Conservation (phyloP, 495 filamentous ascomycete genomes). For the Talaromyces wortmannii region DNA sequence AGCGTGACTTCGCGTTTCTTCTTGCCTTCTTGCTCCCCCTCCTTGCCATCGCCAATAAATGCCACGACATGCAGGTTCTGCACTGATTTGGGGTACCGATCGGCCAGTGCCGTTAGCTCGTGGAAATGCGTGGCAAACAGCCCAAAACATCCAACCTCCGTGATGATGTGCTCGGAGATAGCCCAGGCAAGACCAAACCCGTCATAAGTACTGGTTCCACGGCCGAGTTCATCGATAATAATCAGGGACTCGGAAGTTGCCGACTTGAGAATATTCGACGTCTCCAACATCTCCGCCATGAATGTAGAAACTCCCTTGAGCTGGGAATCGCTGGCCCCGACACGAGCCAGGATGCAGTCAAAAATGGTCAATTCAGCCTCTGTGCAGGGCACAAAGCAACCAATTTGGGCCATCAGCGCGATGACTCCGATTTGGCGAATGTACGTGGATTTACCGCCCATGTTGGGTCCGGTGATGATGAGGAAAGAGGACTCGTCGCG, state of each 20-base stretch:
- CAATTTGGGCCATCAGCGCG: conserved; percentile 94
- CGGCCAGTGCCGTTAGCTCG: conserved; percentile 84
- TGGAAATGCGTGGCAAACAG: conserved; percentile 99
- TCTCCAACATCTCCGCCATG: conserved; percentile 99
- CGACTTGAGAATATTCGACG: conserved; percentile 95
- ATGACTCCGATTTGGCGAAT: conserved; percentile 98
- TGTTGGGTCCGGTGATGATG: conserved; percentile 97
- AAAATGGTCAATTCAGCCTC: conserved; percentile 93
- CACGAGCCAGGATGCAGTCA: conserved; percentile 94
- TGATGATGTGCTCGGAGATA: conserved; percentile 95
- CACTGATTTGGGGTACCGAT: conserved; percentile 72
- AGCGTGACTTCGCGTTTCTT: conserved; percentile 84
- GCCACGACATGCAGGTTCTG: conserved; percentile 94
- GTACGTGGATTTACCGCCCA: conserved; percentile 98
- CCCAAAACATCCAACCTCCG: conserved; percentile 86
- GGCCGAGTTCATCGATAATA: conserved; percentile 98
- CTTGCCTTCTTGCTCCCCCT: conserved; percentile 26
- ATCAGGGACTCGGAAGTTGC: conserved; percentile 91
- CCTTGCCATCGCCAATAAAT: conserved; percentile 65
- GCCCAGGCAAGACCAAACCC: conserved; percentile 98
- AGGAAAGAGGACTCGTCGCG: conserved; percentile 82
- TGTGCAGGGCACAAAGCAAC: conserved; percentile 91
- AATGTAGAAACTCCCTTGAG: conserved; percentile 98
- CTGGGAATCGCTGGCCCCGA: conserved; percentile 91
- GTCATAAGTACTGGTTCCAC: conserved; percentile 97